These are phyloP conservation scores for Phytopythium chamaehyphon DNA, from an alignment of 352 stramenopile genomes.

Conservation along the genomic window DNA sequence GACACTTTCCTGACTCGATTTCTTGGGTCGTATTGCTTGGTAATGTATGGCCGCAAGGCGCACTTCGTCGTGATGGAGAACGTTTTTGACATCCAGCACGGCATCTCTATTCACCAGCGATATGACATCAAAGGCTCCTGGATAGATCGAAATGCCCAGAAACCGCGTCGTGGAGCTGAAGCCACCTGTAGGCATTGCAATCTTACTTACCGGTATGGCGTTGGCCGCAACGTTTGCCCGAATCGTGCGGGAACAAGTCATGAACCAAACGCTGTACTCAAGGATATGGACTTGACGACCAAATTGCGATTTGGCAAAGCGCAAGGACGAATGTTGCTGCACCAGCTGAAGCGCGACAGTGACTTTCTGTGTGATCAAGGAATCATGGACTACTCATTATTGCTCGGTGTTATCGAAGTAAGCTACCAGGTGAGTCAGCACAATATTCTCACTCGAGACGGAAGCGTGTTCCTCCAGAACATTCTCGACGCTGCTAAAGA, in stretches of 20 bases:
- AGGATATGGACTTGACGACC: slow-evolving; percentile 79
- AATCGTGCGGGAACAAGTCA: slow-evolving; percentile 53
- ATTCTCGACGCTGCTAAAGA: slow-evolving; percentile 10
- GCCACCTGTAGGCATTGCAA: slow-evolving; percentile 69
- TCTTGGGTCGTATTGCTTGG: slow-evolving; percentile 77
- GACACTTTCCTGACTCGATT: slow-evolving; percentile 79
- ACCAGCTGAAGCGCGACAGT: slow-evolving; percentile 64
- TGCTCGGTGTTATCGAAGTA: slow-evolving; percentile 75
- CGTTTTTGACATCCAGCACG: slow-evolving; percentile 78
- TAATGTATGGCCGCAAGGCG: slow-evolving; percentile 63
- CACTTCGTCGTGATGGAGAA: slow-evolving; percentile 90
- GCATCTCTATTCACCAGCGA: slow-evolving; percentile 69
- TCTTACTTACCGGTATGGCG: slow-evolving; percentile 54
- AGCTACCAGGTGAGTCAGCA: slow-evolving; percentile 73
- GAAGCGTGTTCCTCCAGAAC: slow-evolving; percentile 42
- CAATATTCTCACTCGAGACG: slow-evolving; percentile 60
- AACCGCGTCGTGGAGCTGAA: slow-evolving; percentile 49
- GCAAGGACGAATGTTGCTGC: slow-evolving; percentile 36
- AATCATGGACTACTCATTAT: slow-evolving; percentile 86
- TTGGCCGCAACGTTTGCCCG: slow-evolving; percentile 48
- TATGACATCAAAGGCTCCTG: slow-evolving; percentile 90
- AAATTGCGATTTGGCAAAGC: slow-evolving; percentile 59
- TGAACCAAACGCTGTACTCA: slow-evolving; percentile 70
- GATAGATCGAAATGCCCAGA: slow-evolving; percentile 73
- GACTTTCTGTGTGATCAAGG: slow-evolving; percentile 62